phyloP scores from a whole-genome alignment of 2,329 filamentous ascomycete genomes.

The Phialemonium atrogriseum region DNA sequence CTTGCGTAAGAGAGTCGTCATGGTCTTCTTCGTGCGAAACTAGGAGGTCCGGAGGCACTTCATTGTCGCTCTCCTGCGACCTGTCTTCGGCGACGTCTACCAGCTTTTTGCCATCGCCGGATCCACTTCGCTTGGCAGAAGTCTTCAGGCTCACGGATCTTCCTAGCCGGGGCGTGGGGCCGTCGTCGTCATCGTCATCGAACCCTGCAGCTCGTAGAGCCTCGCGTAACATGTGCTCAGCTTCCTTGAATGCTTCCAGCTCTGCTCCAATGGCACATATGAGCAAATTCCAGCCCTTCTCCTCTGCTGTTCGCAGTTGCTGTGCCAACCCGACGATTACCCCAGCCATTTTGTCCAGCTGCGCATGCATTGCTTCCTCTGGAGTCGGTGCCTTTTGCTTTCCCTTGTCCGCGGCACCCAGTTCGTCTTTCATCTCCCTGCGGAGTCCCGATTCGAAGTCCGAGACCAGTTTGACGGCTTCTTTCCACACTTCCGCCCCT shows the following conservation, averaged over 20 bases:
- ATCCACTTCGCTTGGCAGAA: slow-evolving; percentile 8
- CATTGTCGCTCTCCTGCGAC: slow-evolving; percentile 24
- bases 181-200: slow-evolving; percentile 13
- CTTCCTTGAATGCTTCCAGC: slow-evolving; percentile 24
- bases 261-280: slow-evolving; percentile 68
- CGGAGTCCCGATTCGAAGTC: slow-evolving; percentile 58
- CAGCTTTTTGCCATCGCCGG: slow-evolving; percentile 20
- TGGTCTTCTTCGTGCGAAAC: slow-evolving; percentile 17
- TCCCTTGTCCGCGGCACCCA: slow-evolving; percentile 15
- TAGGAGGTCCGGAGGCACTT: slow-evolving; percentile 32
- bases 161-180: slow-evolving; percentile 12
- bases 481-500: slow-evolving; percentile 59
- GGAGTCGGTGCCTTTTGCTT: slow-evolving; percentile 22
- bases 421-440: slow-evolving; percentile 37
- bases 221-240: slow-evolving; percentile 18
- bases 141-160: slow-evolving; percentile 8
- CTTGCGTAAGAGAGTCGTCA: slow-evolving; percentile 9
- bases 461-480: slow-evolving; percentile 48
- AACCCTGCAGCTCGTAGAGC: slow-evolving; percentile 21
- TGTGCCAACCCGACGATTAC: slow-evolving; percentile 48
- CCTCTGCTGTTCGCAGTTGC: slow-evolving; percentile 46
- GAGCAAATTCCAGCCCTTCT: slow-evolving; percentile 63
- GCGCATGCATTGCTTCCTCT: slow-evolving; percentile 31
- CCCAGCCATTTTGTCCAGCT: slow-evolving; percentile 47
- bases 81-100: slow-evolving; percentile 24